Evolutionary conservation across 169 alveolate species (phyloP).

Genomic region (Eimeria sp.): DNA sequence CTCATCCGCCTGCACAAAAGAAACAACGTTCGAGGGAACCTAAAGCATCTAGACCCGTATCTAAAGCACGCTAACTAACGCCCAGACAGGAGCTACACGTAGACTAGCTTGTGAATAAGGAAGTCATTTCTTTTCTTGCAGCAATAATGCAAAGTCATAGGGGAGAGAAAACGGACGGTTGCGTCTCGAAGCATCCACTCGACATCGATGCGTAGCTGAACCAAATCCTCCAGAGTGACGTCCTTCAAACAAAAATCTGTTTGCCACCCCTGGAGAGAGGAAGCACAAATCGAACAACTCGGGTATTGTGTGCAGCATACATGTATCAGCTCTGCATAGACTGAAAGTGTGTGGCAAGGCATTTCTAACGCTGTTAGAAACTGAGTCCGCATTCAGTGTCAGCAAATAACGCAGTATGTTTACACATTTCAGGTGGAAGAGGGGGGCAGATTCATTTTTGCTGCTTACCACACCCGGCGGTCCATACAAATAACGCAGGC

Average conservation of each 20-base stretch:
- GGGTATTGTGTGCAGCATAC: not conserved
- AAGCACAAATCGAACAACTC: not conserved
- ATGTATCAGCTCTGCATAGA: not conserved
- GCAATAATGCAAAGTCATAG: not conserved
- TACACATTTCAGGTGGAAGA: not conserved
- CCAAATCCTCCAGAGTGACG: slow-evolving; percentile 64
- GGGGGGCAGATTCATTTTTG: not conserved
- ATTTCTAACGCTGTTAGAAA: too few relatives aligned
- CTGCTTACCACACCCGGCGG: slow-evolving; percentile 53
- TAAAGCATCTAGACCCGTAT: not conserved
- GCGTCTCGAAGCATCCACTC: slow-evolving; percentile 75
- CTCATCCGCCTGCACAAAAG: slow-evolving; percentile 19
- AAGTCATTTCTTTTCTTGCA: not conserved
- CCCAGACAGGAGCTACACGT: not conserved
- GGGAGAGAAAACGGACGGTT: slow-evolving; percentile 8
- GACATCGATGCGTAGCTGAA: slow-evolving; percentile 51
- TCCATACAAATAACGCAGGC: slow-evolving; percentile 53
- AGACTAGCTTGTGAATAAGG: not conserved
- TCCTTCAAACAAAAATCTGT: slow-evolving; percentile 45
- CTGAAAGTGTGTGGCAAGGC: not conserved
- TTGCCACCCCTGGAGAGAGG: slow-evolving; percentile 52
- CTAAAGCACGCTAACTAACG: not conserved
- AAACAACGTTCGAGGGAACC: not conserved
- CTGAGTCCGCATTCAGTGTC: not conserved
- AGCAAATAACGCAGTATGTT: not conserved